phyloP scores from a whole-genome alignment of 441 rosid genomes.

The California macrophylla region DNA sequence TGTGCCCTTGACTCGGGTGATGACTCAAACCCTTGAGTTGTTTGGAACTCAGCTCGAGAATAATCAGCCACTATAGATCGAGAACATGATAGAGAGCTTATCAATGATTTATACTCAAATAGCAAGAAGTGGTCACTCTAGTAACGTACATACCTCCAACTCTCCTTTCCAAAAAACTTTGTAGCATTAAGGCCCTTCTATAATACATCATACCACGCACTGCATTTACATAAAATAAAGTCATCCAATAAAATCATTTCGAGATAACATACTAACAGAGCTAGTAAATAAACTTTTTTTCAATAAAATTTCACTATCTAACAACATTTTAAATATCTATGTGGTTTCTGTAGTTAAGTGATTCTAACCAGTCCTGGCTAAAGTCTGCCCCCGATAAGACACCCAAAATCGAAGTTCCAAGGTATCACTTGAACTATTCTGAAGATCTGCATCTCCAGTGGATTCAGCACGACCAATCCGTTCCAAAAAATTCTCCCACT shows the following conservation, averaged over 20 bases:
- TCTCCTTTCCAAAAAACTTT: slow-evolving; percentile 68
- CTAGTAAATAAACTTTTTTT: background rate
- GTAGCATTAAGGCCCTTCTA: slow-evolving; percentile 97
- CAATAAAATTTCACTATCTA: background rate
- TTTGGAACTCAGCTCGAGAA: slow-evolving; percentile 38
- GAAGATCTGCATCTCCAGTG: slow-evolving; percentile 58
- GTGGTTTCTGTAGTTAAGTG: slow-evolving; percentile 4
- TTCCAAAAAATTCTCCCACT: slow-evolving; percentile 93
- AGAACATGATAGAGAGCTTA: slow-evolving; percentile 18
- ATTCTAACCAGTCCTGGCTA: slow-evolving; percentile 77
- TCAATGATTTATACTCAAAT: background rate
- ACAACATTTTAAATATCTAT: background rate
- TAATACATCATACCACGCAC: slow-evolving; percentile 99
- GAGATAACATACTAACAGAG: background rate
- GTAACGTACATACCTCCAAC: slow-evolving; percentile 49
- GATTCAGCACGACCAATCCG: slow-evolving; percentile 94
- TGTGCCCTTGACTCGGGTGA: slow-evolving; percentile 89
- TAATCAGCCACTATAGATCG: slow-evolving; percentile 37
- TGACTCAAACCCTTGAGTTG: slow-evolving; percentile 73
- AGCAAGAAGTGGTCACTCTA: slow-evolving; percentile 5
- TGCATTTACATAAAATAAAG: slow-evolving; percentile 23
- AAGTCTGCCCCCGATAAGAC: slow-evolving; percentile 95
- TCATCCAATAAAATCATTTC: background rate
- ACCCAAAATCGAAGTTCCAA: slow-evolving; percentile 99
- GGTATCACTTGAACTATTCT: slow-evolving; percentile 54